Conservation (phyloP, 768 basidiomycete genomes). For the Suillus lakei region DNA sequence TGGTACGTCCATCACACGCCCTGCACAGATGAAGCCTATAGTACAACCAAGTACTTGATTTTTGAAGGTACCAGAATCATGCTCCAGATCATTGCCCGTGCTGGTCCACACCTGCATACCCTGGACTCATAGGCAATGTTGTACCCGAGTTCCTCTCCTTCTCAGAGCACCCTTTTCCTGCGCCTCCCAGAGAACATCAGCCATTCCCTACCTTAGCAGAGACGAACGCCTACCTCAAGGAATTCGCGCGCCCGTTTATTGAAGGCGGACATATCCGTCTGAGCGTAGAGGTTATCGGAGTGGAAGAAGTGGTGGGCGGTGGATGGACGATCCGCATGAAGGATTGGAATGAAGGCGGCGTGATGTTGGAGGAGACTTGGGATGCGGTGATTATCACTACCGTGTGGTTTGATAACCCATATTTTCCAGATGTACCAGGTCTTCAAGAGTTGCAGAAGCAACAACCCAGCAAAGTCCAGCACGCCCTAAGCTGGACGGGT, state of each 20-base stretch:
- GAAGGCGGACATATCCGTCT: conserved; percentile 42
- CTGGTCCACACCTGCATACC: conserved; percentile 56
- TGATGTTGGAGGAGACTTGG: conserved; percentile 44
- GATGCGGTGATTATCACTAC: conserved; percentile 53
- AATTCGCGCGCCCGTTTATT: conserved; percentile 29
- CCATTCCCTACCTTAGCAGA: conserved; percentile 35
- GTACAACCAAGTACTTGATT: background rate
- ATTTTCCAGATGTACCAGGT: conserved; percentile 50
- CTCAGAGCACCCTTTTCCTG: conserved; percentile 34
- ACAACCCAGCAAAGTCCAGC: conserved; percentile 40
- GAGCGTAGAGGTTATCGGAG: conserved; percentile 43
- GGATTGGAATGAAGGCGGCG: conserved; percentile 39
- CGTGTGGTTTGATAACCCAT: conserved; percentile 50
- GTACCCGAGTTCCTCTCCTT: conserved; percentile 45
- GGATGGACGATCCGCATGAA: conserved; percentile 47
- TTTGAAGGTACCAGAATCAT: background rate
- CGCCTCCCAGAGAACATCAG: conserved; percentile 24
- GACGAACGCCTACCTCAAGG: conserved; percentile 31
- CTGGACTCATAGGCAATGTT: conserved; percentile 54
- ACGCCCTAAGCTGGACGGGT: conserved; percentile 49
- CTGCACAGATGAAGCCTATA: background rate
- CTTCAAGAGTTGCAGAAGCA: conserved; percentile 39
- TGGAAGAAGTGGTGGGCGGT: conserved; percentile 38
- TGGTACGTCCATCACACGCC: conserved; percentile 39
- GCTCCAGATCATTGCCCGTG: conserved; percentile 7